Evolutionary conservation across 257 asterid species (phyloP).

Genomic region (Nicotiana benthamiana): DNA sequence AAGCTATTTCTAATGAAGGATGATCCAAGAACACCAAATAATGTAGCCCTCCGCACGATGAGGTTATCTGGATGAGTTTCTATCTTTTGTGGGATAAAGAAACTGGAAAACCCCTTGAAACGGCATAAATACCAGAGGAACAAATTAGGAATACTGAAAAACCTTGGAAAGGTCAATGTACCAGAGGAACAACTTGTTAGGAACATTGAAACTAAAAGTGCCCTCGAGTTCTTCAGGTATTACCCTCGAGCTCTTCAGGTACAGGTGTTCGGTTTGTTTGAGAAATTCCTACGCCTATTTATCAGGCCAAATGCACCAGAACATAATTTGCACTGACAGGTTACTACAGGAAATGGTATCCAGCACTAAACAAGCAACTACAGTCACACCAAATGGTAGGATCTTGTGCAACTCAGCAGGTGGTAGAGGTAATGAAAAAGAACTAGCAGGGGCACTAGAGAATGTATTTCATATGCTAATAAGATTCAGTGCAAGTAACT

Average conservation of each 20-base stretch:
- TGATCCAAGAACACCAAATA: constrained; percentile 46
- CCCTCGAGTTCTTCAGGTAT: not conserved
- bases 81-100: constrained; percentile 45
- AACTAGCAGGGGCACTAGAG: not conserved
- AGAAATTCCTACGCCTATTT: not conserved
- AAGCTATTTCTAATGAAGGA: constrained; percentile 42
- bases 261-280: not conserved
- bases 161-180: constrained; percentile 6
- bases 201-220: not conserved
- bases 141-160: constrained; percentile 7
- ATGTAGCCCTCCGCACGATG: constrained; percentile 39
- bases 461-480: not conserved
- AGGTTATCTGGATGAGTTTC: constrained; percentile 36
- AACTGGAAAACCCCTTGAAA: constrained; percentile 21
- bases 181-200: constrained; percentile 32
- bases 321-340: not conserved
- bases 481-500: not conserved
- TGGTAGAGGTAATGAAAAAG: not conserved
- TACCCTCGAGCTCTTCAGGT: not conserved
- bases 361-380: not conserved
- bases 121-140: constrained; percentile 31
- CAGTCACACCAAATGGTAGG: not conserved
- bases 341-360: not conserved
- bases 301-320: not conserved
- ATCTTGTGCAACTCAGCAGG: not conserved